Base-by-base conservation (phyloP, 352 stramenopile species). In the Phytophthora niederhauseri region DNA sequence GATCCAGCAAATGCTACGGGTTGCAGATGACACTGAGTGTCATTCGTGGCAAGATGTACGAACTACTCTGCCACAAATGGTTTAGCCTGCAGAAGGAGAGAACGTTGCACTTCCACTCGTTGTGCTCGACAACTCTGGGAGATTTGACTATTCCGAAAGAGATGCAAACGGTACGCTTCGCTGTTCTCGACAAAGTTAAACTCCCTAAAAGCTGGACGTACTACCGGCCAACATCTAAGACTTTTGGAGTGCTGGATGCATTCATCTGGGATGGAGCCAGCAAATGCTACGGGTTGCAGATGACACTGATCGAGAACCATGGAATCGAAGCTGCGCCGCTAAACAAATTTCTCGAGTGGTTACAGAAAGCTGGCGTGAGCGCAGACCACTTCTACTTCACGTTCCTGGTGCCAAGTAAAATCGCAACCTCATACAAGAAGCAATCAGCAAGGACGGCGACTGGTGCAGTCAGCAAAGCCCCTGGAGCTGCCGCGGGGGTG, bases 11-110 rank as follows among this genome's bases (percentile, higher is more conserved):
- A 11, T 63, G 57, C 46, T 34, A 31, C 2, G 57, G 30, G 8
- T 57, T 64, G 28, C 45, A 57, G 19, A 57, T 64, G 46, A 57
- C 57, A 2, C 4, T 57, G 8, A 50, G 50, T 11, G 22, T n/a
- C n/a, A n/a, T n/a, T n/a, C n/a, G n/a, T n/a, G n/a, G n/a, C n/a
- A n/a, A n/a, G n/a, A n/a, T n/a, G n/a, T n/a, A n/a, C n/a, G n/a
- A n/a, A 24, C 43, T 65, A 45, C 58, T 70, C 6, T 70, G 63
- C 22, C 63, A 64, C 24, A 57, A 28, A 59, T 70, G 63, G 54
- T 54, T 70, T 20, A 65, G 20, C 15, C 9, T 64, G 49, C 48
- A 2, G 1, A 54, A 66, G 59, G 2, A 49, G 19, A 24, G 24
- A 34, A 53, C 15, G 14, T 15, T 66, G 17, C 14, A 30, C 5